Base-by-base conservation (phyloP, 129 eudicot species). In the Escallonia herrerae region DNA sequence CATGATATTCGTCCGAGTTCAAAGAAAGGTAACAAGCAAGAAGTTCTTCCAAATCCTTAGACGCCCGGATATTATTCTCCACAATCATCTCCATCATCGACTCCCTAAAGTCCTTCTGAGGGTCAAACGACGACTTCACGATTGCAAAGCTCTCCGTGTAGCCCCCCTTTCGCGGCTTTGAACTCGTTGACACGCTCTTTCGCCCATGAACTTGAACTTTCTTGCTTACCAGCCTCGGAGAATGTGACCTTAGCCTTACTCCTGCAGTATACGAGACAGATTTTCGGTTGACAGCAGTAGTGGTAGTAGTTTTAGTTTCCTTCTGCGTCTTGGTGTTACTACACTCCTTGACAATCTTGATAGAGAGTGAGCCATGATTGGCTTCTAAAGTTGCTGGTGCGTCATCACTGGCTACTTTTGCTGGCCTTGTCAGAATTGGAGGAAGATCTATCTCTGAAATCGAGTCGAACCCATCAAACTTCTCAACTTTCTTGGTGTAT, bases 21-120 rank as follows among this genome's bases (percentile, higher is more conserved):
- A 83, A 79, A 56, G 87, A 70, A 71, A 87, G 85, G 75, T 83
- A 87, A 68, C 87, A 87, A 41, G 87, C 87, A 62, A 81, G 81
- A 66, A 83, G 87, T 33, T 82, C 84, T 62, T 82, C 95, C 69
- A 86, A 78, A 65, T 77, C 88, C 62, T 86, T 70, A 2, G 94
- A 72, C 37, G 40, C 63, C 58, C 75, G 60, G 43, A 86, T 80
- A 15, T 83, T 82, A 13, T 86, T 80, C 76, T 82, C 88, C 40
- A 79, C 74, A 52, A 86, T 77, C 94, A 86, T 86, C 70, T 86
- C 94, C 77, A 71, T 68, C 94, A 86, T 86, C 4, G 94, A 86
- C 6, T 82, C 94, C 77, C 67, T 80, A 70, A 86, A 86, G 61
- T 86, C 94, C 37, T 71, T 75, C 8, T 82, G 71, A 5, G 94